A percentile compares a stretch with the other conserved stretches of the same genome.
These are phyloP conservation scores for Apiospora aurea DNA, from an alignment of 2,329 filamentous ascomycete genomes.

Conservation along the genomic window DNA sequence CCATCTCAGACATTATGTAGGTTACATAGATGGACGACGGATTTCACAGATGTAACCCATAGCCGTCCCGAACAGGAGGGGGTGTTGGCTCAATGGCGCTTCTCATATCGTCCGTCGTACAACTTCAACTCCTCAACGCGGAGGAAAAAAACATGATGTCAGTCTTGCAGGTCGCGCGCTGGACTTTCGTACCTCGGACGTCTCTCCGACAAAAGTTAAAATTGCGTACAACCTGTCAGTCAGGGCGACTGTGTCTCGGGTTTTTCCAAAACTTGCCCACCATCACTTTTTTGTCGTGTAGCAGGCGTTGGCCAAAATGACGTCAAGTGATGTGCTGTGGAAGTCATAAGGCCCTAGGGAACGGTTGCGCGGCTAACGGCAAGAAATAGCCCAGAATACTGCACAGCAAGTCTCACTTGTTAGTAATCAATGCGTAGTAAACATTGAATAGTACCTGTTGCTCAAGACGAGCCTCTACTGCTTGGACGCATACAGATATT, in stretches of 20 bases:
- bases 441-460: background rate
- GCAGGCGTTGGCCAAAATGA: background rate
- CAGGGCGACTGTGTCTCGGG: background rate
- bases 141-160: background rate
- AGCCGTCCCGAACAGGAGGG: background rate
- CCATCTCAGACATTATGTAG: background rate
- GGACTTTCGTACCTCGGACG: background rate
- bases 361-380: background rate
- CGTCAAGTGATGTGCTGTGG: background rate
- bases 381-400: background rate
- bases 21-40: background rate
- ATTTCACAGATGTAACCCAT: background rate
- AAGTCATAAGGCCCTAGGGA: background rate
- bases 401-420: background rate
- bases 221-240: background rate
- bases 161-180: background rate
- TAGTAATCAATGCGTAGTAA: background rate
- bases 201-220: constrained; percentile 1
- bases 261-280: background rate
- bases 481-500: background rate
- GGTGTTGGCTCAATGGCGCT: background rate
- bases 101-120: background rate
- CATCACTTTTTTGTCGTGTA: background rate
- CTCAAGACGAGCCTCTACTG: background rate
- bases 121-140: background rate